phyloP scores from a whole-genome alignment of 768 basidiomycete species.

The Jaapia argillacea region DNA sequence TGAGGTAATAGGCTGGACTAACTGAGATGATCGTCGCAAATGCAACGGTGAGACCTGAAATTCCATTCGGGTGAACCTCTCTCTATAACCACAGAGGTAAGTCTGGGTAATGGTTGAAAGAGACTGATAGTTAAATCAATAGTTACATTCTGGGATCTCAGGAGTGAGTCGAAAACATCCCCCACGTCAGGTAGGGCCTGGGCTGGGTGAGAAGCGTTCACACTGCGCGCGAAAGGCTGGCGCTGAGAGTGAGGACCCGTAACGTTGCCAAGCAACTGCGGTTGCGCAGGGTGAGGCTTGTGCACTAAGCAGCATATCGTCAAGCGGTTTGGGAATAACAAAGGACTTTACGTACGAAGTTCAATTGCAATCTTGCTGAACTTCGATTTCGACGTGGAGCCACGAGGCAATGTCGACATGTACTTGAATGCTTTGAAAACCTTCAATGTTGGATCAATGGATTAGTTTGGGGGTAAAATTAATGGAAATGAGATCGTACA shows the following conservation, averaged over 20 bases:
- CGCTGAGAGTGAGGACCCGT: too few relatives aligned
- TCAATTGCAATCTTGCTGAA: neutral
- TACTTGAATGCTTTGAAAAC: neutral
- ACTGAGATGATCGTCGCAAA: conserved; percentile 15
- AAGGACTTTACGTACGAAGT: neutral
- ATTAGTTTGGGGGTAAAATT: too few relatives aligned
- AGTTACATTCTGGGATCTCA: conserved; percentile 19
- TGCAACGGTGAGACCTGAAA: conserved; percentile 20
- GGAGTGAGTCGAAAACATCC: conserved; percentile 28
- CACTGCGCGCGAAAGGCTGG: conserved; percentile 40
- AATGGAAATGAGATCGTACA: too few relatives aligned
- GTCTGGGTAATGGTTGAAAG: too few relatives aligned
- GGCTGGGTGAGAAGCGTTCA: conserved; percentile 32
- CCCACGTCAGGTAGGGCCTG: conserved; percentile 37
- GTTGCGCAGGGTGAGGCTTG: too few relatives aligned
- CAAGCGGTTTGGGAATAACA: too few relatives aligned
- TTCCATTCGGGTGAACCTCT: conserved; percentile 20
- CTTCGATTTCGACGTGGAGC: neutral
- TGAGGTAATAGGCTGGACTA: too few relatives aligned
- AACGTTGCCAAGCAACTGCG: too few relatives aligned
- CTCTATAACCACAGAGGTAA: too few relatives aligned
- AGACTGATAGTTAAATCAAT: conserved; percentile 1
- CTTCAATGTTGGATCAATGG: too few relatives aligned
- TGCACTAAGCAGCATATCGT: too few relatives aligned
- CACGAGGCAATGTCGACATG: neutral